A percentile compares a stretch with the other conserved stretches of the same genome.
phyloP scores from a whole-genome alignment of 768 basidiomycete genomes.

The Boletus subcaerulescens region DNA sequence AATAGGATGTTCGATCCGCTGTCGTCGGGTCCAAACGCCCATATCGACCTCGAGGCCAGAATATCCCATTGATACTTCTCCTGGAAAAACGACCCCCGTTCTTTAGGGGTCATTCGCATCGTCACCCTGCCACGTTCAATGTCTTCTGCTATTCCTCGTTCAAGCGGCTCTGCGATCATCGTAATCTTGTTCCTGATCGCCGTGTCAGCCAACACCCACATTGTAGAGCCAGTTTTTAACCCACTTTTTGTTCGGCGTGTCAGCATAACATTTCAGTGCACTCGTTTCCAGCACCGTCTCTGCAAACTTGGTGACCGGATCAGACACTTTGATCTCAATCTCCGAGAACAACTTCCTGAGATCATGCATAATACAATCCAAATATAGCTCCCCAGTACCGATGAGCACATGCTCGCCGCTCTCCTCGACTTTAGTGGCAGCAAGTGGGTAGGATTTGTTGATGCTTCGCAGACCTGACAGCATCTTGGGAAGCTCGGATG shows the following conservation, averaged over 20 bases:
- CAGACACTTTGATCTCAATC: constrained; percentile 99
- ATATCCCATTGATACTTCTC: constrained; percentile 98
- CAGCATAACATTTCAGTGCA: constrained; percentile 97
- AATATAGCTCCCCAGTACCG: constrained; percentile 94
- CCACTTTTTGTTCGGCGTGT: constrained; percentile 98
- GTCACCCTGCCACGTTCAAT: constrained; percentile 90
- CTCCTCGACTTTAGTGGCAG: constrained; percentile 95
- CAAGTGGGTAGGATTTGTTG: constrained; percentile 96
- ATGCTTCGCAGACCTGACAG: constrained; percentile 92
- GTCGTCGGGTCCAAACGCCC: constrained; percentile 99
- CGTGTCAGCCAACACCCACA: constrained; percentile 13
- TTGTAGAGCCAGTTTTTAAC: constrained; percentile 25
- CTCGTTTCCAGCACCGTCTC: constrained; percentile 98
- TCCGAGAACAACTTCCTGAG: constrained; percentile 88
- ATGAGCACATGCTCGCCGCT: constrained; percentile 96
- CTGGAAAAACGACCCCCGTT: constrained; percentile 93
- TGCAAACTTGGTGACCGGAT: constrained; percentile 97
- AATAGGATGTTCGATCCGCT: constrained; percentile 90
- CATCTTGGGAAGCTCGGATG: constrained; percentile 99
- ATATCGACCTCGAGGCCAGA: constrained; percentile 95
- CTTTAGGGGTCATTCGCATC: constrained; percentile 94
- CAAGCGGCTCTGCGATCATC: constrained; percentile 98
- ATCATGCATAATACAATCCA: constrained; percentile 98
- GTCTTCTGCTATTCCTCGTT: constrained; percentile 94
- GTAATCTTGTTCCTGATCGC: constrained; percentile 86